phyloP scores from a whole-genome alignment of 352 stramenopile species.

The Globisporangium uncinulatum region DNA sequence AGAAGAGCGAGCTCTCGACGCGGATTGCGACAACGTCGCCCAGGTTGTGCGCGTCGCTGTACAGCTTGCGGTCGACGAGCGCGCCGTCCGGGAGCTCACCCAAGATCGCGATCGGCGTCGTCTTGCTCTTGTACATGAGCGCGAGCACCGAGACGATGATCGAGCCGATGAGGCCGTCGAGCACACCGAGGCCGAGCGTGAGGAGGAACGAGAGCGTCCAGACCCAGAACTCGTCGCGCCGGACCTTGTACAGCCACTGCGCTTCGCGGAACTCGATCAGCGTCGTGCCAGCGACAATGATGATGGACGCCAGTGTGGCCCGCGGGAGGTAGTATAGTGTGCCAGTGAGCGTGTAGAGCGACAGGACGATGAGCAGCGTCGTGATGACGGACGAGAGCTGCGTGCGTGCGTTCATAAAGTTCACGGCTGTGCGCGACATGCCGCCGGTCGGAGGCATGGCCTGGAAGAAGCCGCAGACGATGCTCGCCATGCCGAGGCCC shows the following conservation, averaged over 20 bases:
- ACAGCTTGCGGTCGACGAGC: conserved; percentile 23
- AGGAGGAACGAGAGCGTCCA: conserved; percentile 44
- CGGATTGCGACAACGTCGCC: conserved; percentile 37
- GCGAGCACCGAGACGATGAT: conserved; percentile 52
- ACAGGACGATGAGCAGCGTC: conserved; percentile 85
- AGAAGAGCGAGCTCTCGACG: conserved; percentile 63
- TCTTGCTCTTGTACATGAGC: conserved; percentile 62
- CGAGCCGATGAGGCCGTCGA: conserved; percentile 45
- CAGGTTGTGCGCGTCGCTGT: conserved; percentile 6
- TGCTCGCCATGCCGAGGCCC: conserved; percentile 87
- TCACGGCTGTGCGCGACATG: conserved; percentile 90
- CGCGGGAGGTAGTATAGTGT: conserved; percentile 89
- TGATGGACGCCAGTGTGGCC: conserved; percentile 80
- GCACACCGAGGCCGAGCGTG: conserved; percentile 40
- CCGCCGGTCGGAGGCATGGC: conserved; percentile 86
- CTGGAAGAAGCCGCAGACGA: conserved; percentile 85
- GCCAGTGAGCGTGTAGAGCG: conserved; percentile 78
- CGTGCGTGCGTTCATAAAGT: conserved; percentile 85
- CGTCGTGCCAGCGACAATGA: conserved; percentile 83
- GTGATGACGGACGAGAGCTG: conserved; percentile 88
- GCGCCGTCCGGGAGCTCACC: conserved; percentile 28
- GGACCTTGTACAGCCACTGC: conserved; percentile 69
- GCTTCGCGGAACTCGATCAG: conserved; percentile 87
- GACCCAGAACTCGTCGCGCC: conserved; percentile 56
- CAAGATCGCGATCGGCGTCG: conserved; percentile 35